These are phyloP conservation scores for Fraxinus latifolia DNA, from an alignment of 305 asterid species.

Conservation along the genomic window DNA sequence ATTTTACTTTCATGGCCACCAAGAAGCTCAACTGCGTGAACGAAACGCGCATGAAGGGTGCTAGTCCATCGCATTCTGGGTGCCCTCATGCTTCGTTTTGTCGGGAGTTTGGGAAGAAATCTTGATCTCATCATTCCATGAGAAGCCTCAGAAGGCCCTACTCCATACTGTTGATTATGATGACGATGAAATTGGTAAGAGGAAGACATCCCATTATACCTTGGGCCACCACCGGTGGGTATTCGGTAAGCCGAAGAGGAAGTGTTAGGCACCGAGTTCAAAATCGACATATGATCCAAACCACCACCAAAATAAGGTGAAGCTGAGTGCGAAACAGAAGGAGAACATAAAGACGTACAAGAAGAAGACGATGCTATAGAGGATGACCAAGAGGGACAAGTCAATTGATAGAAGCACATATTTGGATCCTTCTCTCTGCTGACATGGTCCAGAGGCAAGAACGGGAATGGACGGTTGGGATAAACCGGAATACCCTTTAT, in stretches of 20 bases:
- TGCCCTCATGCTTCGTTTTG: constrained; percentile 88
- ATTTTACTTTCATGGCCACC: constrained; percentile 93
- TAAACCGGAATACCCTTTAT: constrained; percentile 91
- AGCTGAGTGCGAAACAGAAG: not conserved
- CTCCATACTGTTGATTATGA: constrained; percentile 35
- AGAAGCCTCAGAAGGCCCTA: constrained; percentile 39
- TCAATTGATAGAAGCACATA: constrained; percentile 49
- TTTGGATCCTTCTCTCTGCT: constrained; percentile 46
- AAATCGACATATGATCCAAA: constrained; percentile 54
- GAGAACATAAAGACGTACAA: not conserved
- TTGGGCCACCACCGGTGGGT: constrained; percentile 25
- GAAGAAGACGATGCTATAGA: constrained; percentile 21
- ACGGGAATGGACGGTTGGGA: constrained; percentile 80
- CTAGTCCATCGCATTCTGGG: constrained; percentile 97
- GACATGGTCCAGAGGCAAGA: constrained; percentile 38
- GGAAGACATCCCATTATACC: constrained; percentile 45
- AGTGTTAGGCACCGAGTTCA: constrained; percentile 42
- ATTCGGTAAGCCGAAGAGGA: constrained; percentile 28
- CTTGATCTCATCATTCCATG: constrained; percentile 78
- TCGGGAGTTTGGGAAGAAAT: constrained; percentile 64
- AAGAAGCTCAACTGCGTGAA: constrained; percentile 94
- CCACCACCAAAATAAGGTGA: constrained; percentile 41
- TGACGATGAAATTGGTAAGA: constrained; percentile 27
- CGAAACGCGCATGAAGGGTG: constrained; percentile 84
- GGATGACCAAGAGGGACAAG: constrained; percentile 26